A percentile compares a stretch with the other conserved stretches of the same genome.
These are phyloP conservation scores for Epithemia pelagica DNA, from an alignment of 108 stramenopile species.

Conservation along the genomic window DNA sequence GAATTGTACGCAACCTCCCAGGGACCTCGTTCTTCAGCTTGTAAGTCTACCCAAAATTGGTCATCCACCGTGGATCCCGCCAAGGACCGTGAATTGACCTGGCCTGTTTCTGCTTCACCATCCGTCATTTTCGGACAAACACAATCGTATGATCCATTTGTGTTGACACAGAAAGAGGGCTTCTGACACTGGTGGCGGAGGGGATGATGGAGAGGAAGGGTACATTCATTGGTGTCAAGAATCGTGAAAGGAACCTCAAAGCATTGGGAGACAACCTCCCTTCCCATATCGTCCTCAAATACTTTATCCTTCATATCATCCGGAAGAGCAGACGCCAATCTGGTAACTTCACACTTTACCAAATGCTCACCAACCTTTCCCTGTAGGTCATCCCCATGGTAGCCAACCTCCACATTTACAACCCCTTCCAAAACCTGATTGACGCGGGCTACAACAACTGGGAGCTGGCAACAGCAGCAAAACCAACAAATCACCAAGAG, in stretches of 20 bases:
- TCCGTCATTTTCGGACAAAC: slow-evolving; percentile 46
- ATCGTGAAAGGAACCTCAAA: slow-evolving; percentile 85
- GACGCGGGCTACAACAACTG: slow-evolving; percentile 62
- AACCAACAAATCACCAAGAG: background rate
- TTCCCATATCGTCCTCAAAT: slow-evolving; percentile 29
- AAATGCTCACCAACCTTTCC: slow-evolving; percentile 72
- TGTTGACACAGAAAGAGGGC: slow-evolving; percentile 77
- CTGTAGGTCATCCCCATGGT: slow-evolving; percentile 75
- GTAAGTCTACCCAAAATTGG: slow-evolving; percentile 30
- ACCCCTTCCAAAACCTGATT: slow-evolving; percentile 78
- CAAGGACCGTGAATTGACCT: background rate
- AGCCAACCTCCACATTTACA: slow-evolving; percentile 78
- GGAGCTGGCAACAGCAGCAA: slow-evolving; percentile 36
- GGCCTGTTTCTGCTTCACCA: background rate
- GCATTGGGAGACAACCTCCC: slow-evolving; percentile 58
- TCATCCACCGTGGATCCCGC: slow-evolving; percentile 16
- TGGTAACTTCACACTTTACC: slow-evolving; percentile 66
- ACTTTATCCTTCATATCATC: slow-evolving; percentile 4
- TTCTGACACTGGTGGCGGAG: slow-evolving; percentile 73
- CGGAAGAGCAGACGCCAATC: slow-evolving; percentile 31
- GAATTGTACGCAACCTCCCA: slow-evolving; percentile 62
- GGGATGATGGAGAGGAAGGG: slow-evolving; percentile 46
- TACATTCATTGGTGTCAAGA: slow-evolving; percentile 84
- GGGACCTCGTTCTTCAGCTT: slow-evolving; percentile 25
- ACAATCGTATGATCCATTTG: slow-evolving; percentile 88